phyloP scores from a whole-genome alignment of 1,284 basidiomycete species.

The Peniophora sp. region DNA sequence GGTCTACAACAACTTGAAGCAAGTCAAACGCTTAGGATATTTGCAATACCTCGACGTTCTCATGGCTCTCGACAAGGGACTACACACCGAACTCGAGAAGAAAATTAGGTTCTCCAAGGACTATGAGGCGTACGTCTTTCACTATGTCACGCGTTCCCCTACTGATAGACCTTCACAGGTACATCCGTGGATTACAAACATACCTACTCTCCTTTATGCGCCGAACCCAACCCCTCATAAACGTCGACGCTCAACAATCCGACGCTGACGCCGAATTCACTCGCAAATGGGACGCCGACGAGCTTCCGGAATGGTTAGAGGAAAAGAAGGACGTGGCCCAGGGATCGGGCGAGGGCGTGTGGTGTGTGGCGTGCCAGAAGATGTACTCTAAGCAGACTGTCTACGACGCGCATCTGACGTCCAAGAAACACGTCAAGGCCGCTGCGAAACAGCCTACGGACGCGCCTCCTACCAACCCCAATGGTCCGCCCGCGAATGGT shows the following conservation, averaged over 20 bases:
- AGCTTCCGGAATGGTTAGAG: slow-evolving; percentile 78
- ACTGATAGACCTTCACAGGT: slow-evolving; percentile 35
- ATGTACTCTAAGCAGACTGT: slow-evolving; percentile 96
- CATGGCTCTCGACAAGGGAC: slow-evolving; percentile 44
- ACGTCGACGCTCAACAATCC: slow-evolving; percentile 65
- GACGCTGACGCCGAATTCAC: slow-evolving; percentile 69
- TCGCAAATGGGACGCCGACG: slow-evolving; percentile 71
- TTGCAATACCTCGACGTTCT: slow-evolving; percentile 89
- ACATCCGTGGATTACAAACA: slow-evolving; percentile 73
- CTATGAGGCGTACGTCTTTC: slow-evolving; percentile 62
- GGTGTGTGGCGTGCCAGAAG: slow-evolving; percentile 97
- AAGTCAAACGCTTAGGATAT: slow-evolving; percentile 77
- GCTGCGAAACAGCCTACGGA: slow-evolving; percentile 62
- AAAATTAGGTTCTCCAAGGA: slow-evolving; percentile 70
- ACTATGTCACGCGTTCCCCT: neutral
- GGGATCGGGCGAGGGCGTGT: slow-evolving; percentile 65
- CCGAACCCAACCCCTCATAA: slow-evolving; percentile 82
- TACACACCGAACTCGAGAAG: slow-evolving; percentile 68
- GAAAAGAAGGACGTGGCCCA: slow-evolving; percentile 29
- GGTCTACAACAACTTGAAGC: slow-evolving; percentile 85
- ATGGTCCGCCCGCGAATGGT: slow-evolving; percentile 37
- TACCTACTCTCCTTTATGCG: slow-evolving; percentile 87
- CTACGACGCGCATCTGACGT: slow-evolving; percentile 92
- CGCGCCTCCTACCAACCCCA: slow-evolving; percentile 49
- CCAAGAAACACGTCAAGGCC: slow-evolving; percentile 93